Conservation (phyloP, 75 land plant genomes). For the Azolla pinnata region DNA sequence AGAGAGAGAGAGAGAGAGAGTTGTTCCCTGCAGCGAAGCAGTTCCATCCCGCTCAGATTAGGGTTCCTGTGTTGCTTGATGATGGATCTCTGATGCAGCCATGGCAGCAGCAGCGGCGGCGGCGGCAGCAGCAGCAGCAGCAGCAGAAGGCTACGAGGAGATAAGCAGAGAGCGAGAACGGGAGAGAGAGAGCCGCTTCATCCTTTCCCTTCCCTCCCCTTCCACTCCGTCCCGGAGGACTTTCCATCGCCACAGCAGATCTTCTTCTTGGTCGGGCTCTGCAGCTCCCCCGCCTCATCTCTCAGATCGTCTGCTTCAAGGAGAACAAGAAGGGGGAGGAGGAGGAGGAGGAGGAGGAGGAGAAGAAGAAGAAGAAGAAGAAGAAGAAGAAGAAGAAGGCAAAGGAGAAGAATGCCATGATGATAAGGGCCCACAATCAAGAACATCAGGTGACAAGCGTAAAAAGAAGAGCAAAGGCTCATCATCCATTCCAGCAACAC, state of each 20-base stretch:
- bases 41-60: too few species aligned
- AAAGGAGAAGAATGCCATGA: too few species aligned
- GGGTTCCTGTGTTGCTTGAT: too few species aligned
- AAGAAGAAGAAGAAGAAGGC: background rate
- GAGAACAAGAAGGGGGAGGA: background rate
- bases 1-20: too few species aligned
- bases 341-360: background rate
- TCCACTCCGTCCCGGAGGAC: too few species aligned
- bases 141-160: background rate
- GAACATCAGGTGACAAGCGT: too few species aligned
- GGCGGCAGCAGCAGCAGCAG: background rate
- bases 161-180: background rate
- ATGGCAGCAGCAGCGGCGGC: too few species aligned
- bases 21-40: too few species aligned
- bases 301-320: background rate
- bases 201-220: too few species aligned
- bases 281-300: background rate
- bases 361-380: background rate
- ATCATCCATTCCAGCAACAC: background rate
- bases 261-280: slow-evolving; percentile 2
- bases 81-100: too few species aligned
- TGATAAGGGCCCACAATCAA: too few species aligned
- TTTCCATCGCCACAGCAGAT: background rate
- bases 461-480: too few species aligned
- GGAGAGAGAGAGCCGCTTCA: background rate